Percentiles rank a stretch among this genome's conserved stretches.
These are phyloP conservation scores for Lasiosphaeria ovina DNA, from an alignment of 495 filamentous ascomycete species.

Conservation along the genomic window DNA sequence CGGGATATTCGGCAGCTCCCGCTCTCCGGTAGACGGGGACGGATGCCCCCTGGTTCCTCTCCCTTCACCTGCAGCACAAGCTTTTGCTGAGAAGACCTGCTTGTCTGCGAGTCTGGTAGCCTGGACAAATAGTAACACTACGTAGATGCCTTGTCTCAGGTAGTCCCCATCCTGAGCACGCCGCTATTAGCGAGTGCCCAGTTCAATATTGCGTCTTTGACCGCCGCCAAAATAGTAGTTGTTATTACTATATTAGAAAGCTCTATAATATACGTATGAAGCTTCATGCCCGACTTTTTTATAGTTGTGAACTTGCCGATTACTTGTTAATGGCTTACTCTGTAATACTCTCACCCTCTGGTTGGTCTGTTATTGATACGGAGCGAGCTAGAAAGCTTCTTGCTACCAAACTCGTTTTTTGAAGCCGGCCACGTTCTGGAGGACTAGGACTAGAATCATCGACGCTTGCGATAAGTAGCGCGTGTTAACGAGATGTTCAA, in stretches of 20 bases:
- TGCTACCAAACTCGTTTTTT: constrained; percentile 4
- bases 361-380: neutral
- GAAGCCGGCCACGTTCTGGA: constrained; percentile 1
- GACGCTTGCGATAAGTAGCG: neutral
- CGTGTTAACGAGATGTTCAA: neutral
- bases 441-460: constrained; percentile 8
- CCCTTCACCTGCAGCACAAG: too few species aligned
- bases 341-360: constrained; percentile 4
- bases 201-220: constrained; percentile 17
- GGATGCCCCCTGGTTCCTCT: too few species aligned
- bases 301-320: constrained; percentile 4
- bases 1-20: neutral
- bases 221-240: constrained; percentile 9
- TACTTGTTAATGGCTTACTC: constrained; percentile 6
- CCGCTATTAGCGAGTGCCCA: constrained; percentile 6
- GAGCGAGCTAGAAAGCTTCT: neutral
- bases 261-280: constrained; percentile 15
- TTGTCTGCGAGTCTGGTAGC: too few species aligned
- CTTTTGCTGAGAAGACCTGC: too few species aligned
- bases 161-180: neutral
- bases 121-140: too few species aligned
- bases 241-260: constrained; percentile 1
- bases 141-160: too few species aligned
- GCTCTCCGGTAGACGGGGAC: neutral
- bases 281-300: neutral